phyloP scores from a whole-genome alignment of 2,329 filamentous ascomycete species.

The Alternaria dauci region DNA sequence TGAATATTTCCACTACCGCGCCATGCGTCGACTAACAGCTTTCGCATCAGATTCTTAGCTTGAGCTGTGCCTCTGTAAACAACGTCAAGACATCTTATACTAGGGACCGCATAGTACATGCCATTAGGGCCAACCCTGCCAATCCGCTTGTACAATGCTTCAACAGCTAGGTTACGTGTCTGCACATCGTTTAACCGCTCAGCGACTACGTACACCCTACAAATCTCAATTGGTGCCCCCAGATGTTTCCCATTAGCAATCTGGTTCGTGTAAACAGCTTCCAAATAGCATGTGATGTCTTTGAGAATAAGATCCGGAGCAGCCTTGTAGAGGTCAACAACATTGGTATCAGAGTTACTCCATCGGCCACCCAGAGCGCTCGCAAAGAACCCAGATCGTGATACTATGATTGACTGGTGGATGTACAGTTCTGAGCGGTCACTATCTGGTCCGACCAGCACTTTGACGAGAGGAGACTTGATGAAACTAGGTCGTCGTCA shows the following conservation, averaged over 20 bases:
- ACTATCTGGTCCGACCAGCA: slow-evolving; percentile 4
- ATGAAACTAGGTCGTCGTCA: not conserved
- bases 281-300: slow-evolving; percentile 21
- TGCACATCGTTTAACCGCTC: slow-evolving; percentile 11
- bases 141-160: not conserved
- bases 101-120: not conserved
- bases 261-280: slow-evolving; percentile 19
- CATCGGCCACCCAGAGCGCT: slow-evolving; percentile 5
- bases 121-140: too few species aligned
- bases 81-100: not conserved
- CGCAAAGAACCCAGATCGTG: slow-evolving; percentile 16
- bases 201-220: slow-evolving; percentile 29
- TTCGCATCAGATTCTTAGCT: not conserved
- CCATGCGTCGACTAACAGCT: not conserved
- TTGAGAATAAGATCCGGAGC: slow-evolving; percentile 15
- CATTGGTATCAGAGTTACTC: not conserved
- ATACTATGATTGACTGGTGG: not conserved
- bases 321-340: slow-evolving; percentile 3
- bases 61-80: not conserved
- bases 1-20: not conserved
- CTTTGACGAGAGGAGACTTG: slow-evolving; percentile 5
- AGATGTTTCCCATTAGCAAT: slow-evolving; percentile 1
- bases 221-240: not conserved
- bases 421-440: slow-evolving; percentile 5
- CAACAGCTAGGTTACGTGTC: not conserved